Conservation (phyloP, 768 basidiomycete genomes). For the Galerina marginata region DNA sequence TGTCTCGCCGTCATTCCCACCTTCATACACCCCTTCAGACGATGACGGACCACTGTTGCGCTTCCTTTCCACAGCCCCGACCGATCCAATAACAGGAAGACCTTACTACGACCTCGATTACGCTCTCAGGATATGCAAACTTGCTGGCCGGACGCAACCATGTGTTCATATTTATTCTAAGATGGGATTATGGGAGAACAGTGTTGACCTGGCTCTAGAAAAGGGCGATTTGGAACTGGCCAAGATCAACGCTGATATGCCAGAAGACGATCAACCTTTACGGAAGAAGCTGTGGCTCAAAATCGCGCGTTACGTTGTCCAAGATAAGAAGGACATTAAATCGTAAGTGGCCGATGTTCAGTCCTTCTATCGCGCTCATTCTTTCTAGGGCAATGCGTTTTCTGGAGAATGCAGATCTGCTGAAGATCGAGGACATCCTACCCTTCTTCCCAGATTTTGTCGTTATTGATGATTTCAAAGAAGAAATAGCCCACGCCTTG, state of each 20-base stretch:
- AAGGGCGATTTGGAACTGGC: constrained; percentile 96
- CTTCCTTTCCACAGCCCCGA: constrained; percentile 83
- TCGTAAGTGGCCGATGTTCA: constrained; percentile 62
- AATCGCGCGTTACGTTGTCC: constrained; percentile 97
- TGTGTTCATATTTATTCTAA: constrained; percentile 97
- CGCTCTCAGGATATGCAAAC: constrained; percentile 90
- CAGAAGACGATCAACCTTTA: constrained; percentile 85
- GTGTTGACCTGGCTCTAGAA: constrained; percentile 92
- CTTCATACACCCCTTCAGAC: constrained; percentile 35
- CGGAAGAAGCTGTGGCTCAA: constrained; percentile 97
- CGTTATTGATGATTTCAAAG: constrained; percentile 99
- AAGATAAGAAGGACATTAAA: constrained; percentile 98
- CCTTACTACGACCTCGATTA: constrained; percentile 99
- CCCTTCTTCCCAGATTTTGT: constrained; percentile 99
- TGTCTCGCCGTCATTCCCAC: constrained; percentile 56
- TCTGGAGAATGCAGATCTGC: constrained; percentile 89
- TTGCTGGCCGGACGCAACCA: constrained; percentile 77
- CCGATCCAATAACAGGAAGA: constrained; percentile 79
- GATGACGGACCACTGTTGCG: constrained; percentile 82
- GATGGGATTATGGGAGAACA: constrained; percentile 97
- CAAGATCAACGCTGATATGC: constrained; percentile 93
- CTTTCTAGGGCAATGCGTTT: constrained; percentile 89
- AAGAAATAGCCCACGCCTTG: constrained; percentile 94
- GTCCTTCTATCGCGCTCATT: constrained; percentile 6
- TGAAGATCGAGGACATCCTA: constrained; percentile 98